Conservation (phyloP, 306 rosid genomes). For the Pueraria montana region DNA sequence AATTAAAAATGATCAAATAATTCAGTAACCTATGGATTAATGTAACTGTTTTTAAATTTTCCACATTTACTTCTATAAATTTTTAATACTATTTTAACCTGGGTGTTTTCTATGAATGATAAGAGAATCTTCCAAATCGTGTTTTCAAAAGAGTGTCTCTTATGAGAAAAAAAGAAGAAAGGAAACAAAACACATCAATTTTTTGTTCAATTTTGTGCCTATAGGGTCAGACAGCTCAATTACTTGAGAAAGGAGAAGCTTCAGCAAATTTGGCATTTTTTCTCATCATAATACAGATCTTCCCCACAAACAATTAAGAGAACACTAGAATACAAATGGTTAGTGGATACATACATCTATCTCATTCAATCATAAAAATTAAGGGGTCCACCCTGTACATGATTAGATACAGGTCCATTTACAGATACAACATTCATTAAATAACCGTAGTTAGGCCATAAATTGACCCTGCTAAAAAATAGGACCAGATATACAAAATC, state of each 20-base stretch:
- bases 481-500: slow-evolving; percentile 10
- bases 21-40: too few relatives aligned
- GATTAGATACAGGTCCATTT: slow-evolving; percentile 38
- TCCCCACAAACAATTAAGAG: slow-evolving; percentile 36
- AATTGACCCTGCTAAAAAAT: not conserved
- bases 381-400: slow-evolving; percentile 33
- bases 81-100: not conserved
- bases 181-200: not conserved
- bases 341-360: slow-evolving; percentile 29
- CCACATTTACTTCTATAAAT: not conserved
- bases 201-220: slow-evolving; percentile 1
- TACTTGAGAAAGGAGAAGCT: slow-evolving; percentile 10
- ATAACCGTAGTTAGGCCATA: slow-evolving; percentile 1
- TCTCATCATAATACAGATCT: slow-evolving; percentile 7
- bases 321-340: slow-evolving; percentile 29
- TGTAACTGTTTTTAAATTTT: too few relatives aligned
- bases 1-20: too few relatives aligned
- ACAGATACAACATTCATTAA: slow-evolving; percentile 18
- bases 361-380: slow-evolving; percentile 27
- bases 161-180: not conserved
- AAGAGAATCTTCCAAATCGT: not conserved
- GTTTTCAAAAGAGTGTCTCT: not conserved
- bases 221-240: slow-evolving; percentile 8
- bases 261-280: slow-evolving; percentile 18
- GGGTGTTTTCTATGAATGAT: not conserved